phyloP scores from a whole-genome alignment of 23 red algal genomes.

The Porphyridium purpureum region DNA sequence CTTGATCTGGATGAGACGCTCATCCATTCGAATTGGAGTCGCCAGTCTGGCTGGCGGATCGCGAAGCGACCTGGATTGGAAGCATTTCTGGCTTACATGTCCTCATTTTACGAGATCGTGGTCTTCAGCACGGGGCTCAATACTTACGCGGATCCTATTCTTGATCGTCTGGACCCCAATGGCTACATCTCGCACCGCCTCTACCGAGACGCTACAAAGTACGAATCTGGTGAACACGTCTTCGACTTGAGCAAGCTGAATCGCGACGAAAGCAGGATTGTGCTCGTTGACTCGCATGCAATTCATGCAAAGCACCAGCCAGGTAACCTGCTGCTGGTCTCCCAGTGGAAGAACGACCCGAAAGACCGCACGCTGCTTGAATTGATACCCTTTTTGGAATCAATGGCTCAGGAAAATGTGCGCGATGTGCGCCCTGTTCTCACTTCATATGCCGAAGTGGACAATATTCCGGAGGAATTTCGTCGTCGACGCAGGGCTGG shows the following conservation, averaged over 20 bases:
- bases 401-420: constrained; percentile 50
- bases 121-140: constrained; percentile 49
- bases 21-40: constrained; percentile 56
- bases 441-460: neutral
- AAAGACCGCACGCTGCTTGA: constrained; percentile 46
- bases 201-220: constrained; percentile 76
- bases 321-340: neutral
- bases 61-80: constrained; percentile 87
- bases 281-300: constrained; percentile 28
- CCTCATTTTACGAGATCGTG: constrained; percentile 81
- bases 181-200: constrained; percentile 62
- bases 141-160: constrained; percentile 84
- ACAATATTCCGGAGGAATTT: no score
- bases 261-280: constrained; percentile 50
- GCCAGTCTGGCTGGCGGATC: constrained; percentile 66
- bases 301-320: constrained; percentile 1
- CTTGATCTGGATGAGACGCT: constrained; percentile 88
- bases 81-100: constrained; percentile 91
- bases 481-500: no score
- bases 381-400: constrained; percentile 71
- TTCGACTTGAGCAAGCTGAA: constrained; percentile 70
- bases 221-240: constrained; percentile 53
- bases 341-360: constrained; percentile 13
- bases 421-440: constrained; percentile 60
- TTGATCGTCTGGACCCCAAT: constrained; percentile 67